Evolutionary conservation across 371 early-diverging fungal species (phyloP).

Genomic region (Saksenaea vasiformis): DNA sequence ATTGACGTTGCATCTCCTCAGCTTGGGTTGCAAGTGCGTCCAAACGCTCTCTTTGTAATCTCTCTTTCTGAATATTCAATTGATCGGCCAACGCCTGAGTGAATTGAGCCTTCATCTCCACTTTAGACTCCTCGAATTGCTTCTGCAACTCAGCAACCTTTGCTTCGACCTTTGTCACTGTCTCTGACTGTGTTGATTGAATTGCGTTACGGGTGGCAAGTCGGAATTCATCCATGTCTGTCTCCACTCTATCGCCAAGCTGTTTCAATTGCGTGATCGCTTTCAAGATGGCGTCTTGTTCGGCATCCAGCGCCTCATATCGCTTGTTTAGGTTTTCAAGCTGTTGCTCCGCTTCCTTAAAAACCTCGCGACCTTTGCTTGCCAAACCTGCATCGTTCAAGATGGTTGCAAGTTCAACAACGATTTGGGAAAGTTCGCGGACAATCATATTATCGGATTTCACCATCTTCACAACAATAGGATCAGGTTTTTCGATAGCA

Average conservation of each 20-base stretch:
- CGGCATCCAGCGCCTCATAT: slow-evolving; percentile 18
- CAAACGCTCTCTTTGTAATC: slow-evolving; percentile 39
- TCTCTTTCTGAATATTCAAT: slow-evolving; percentile 37
- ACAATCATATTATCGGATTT: slow-evolving; percentile 23
- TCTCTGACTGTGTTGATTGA: slow-evolving; percentile 18
- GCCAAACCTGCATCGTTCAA: slow-evolving; percentile 34
- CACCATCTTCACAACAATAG: slow-evolving; percentile 21
- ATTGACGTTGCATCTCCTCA: slow-evolving; percentile 53
- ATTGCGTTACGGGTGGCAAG: slow-evolving; percentile 17
- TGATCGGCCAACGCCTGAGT: slow-evolving; percentile 33
- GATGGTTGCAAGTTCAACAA: slow-evolving; percentile 30
- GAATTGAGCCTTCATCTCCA: slow-evolving; percentile 21
- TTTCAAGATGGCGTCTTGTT: slow-evolving; percentile 23
- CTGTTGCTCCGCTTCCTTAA: slow-evolving; percentile 29
- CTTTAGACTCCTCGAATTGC: slow-evolving; percentile 29
- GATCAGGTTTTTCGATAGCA: slow-evolving; percentile 21
- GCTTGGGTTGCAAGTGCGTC: slow-evolving; percentile 48
- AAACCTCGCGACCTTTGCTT: slow-evolving; percentile 25
- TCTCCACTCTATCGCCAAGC: slow-evolving; percentile 19
- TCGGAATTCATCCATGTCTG: slow-evolving; percentile 18
- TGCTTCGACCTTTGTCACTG: slow-evolving; percentile 18
- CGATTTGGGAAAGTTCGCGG: slow-evolving; percentile 22
- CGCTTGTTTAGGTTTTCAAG: slow-evolving; percentile 18
- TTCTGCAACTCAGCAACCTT: slow-evolving; percentile 41
- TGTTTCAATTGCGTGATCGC: slow-evolving; percentile 18